phyloP scores from a whole-genome alignment of 225 moss, liverwort and hornwort genomes.

The Bryoerythrophyllum caledonicum region DNA sequence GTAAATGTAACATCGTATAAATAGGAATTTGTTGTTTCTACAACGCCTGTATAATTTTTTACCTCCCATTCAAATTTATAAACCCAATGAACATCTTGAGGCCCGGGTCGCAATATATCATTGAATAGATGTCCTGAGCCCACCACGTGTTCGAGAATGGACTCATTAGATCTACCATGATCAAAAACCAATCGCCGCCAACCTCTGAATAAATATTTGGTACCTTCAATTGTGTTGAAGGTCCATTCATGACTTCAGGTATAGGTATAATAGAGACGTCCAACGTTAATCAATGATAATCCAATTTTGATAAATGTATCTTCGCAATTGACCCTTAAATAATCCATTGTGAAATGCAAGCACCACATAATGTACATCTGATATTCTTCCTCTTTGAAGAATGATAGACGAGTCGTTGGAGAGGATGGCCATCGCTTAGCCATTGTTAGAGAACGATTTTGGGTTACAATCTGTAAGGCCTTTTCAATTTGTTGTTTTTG shows the following conservation, averaged over 20 bases:
- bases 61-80: not conserved
- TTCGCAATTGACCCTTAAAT: not conserved
- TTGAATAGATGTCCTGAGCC: not conserved
- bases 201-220: accelerated
- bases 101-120: not conserved
- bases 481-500: not conserved
- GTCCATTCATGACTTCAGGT: not conserved
- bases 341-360: too few species aligned
- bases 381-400: not conserved
- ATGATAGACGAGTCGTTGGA: not conserved
- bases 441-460: too few species aligned
- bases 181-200: not conserved
- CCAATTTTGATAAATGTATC: not conserved
- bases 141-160: not conserved
- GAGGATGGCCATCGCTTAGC: not conserved
- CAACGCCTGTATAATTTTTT: accelerated
- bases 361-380: not conserved
- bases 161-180: not conserved
- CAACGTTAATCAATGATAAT: not conserved
- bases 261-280: not conserved
- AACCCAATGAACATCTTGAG: not conserved
- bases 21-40: not conserved
- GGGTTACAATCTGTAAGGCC: not conserved
- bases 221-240: too few species aligned
- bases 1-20: not conserved